Evolutionary conservation across 192 early-diverging fungal species (phyloP), one percentile per base, ranked within the genome.

Genomic region (Entomortierella parvispora): DNA sequence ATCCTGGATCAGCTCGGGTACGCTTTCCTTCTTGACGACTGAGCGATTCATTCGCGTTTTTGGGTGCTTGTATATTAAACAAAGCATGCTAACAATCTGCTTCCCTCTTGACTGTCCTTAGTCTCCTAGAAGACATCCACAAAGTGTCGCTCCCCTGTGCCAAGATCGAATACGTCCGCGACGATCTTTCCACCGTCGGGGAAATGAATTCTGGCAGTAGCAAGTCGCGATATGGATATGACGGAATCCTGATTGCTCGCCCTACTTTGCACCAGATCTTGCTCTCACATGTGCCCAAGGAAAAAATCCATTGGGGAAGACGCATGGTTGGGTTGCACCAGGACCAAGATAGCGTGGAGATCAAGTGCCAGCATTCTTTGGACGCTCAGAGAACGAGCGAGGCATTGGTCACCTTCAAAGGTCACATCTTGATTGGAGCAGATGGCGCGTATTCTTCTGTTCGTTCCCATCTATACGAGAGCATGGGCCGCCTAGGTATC

Each of bases 381-480:
- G n/a, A n/a, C 23, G 26, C 51, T 10, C 22, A 34, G 25, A 23
- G 43, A 25, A 9, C 32, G 15, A 31, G 23, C 20, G 26, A 52
- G 15, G 25, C 40, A 3, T 58, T 9, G n/a, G n/a, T n/a, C n/a
- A n/a, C n/a, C n/a, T n/a, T n/a, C 62, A 52, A 37, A 17, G 49
- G 34, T 0, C 49, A 43, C n/a, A 52, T 63, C 37, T 25, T 63
- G 23, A 63, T 63, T 42, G 62, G 62, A 40, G 50, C 62, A 8
- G 68, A 70, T 28, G 59, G 68, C 17, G 59, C 68, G 18, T 69
- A 62, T 23, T 57, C 59, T 49, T 43, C 68, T 14, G 52, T 70
- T 4, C 59, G 68, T 26, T 43, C 44, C 7, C 22, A 54, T 18
- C 14, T 70, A 32, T 70, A 62, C 32, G 9, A 69, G 17, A 28